Conservation (phyloP, 441 rosid genomes). For the Aleurites moluccanus region DNA sequence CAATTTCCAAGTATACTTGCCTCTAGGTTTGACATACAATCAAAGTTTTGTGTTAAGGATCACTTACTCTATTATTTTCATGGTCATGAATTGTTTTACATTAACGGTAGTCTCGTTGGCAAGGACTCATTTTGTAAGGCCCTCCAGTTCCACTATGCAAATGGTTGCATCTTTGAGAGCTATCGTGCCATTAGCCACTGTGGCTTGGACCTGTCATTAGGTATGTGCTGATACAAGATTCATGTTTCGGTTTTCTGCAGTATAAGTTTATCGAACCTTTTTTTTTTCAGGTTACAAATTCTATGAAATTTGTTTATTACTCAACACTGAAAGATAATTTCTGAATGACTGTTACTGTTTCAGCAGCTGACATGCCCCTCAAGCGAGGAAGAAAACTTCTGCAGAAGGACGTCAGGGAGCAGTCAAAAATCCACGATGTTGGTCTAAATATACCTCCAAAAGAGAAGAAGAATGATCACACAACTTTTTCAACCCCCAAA, state of each 20-base stretch:
- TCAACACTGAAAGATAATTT: neutral
- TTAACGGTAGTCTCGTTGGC: conserved; percentile 62
- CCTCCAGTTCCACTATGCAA: conserved; percentile 43
- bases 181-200: conserved; percentile 38
- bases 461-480: conserved; percentile 25
- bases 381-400: conserved; percentile 55
- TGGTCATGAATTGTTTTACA: conserved; percentile 46
- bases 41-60: conserved; percentile 53
- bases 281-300: neutral
- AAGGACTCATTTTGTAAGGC: conserved; percentile 55
- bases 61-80: conserved; percentile 44
- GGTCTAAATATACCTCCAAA: conserved; percentile 13
- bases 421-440: conserved; percentile 15
- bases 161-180: conserved; percentile 44
- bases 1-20: conserved; percentile 43
- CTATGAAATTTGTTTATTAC: neutral
- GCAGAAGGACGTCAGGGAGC: conserved; percentile 34
- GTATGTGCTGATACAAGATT: conserved; percentile 36
- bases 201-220: conserved; percentile 40
- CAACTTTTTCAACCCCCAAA: conserved; percentile 23
- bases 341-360: conserved; percentile 20
- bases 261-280: neutral
- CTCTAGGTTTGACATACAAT: conserved; percentile 39
- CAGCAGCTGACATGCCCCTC: conserved; percentile 35
- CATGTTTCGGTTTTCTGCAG: conserved; percentile 17